Percentiles rank a stretch among this genome's conserved stretches.
Evolutionary conservation across 176 grass and related monocot genomes (phyloP).

Genomic region (Metroxylon sagu): DNA sequence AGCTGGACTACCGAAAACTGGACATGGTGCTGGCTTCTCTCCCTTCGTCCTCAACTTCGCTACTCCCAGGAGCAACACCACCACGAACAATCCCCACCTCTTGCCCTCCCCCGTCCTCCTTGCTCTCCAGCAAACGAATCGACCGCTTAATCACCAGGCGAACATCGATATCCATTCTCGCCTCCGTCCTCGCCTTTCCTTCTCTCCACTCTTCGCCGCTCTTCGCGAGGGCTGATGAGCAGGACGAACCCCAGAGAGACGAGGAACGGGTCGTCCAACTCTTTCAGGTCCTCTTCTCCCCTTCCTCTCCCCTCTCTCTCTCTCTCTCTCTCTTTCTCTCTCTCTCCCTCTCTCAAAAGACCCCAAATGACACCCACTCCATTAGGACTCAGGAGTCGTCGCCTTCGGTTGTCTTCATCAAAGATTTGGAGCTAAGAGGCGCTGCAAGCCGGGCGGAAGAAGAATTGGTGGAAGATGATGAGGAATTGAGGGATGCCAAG

Average conservation of each 20-base stretch:
- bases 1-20: no score
- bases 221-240: not conserved
- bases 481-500: constrained; percentile 28
- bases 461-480: constrained; percentile 4
- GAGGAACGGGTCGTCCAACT: not conserved
- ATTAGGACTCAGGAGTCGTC: constrained; percentile 39
- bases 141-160: constrained; percentile 30
- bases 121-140: constrained; percentile 12
- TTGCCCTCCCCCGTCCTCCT: not conserved
- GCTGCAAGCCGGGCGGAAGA: not conserved
- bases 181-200: not conserved
- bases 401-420: constrained; percentile 90
- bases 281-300: not conserved
- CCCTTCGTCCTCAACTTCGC: not conserved
- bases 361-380: not conserved
- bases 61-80: no score
- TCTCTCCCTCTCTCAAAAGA: not conserved
- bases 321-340: not conserved
- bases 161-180: constrained; percentile 33
- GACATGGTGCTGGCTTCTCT: not conserved
- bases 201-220: fast-evolving
- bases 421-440: constrained; percentile 33
- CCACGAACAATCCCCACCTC: not conserved
- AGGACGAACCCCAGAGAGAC: not conserved
- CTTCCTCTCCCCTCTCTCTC: not conserved